Conservation (phyloP, 495 filamentous ascomycete genomes). For the Articulospora tetracladia region DNA sequence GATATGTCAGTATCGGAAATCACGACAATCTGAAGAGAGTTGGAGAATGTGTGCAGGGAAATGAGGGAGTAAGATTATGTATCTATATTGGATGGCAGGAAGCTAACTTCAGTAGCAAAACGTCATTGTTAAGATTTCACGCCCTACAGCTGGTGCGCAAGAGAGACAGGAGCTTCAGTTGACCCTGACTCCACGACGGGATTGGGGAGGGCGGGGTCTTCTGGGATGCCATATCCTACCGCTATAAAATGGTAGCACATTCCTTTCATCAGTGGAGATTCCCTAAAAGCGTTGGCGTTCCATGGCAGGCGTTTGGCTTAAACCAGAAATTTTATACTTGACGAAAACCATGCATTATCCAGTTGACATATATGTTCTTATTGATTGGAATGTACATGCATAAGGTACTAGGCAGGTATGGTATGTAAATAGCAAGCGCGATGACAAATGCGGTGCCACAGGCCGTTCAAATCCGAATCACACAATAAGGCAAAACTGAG, state of each 20-base stretch:
- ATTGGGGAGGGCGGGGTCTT: conserved; percentile 87
- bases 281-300: conserved; percentile 13
- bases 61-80: conserved; percentile 73
- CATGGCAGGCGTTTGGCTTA: conserved; percentile 11
- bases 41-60: conserved; percentile 76
- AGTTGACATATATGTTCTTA: too few species aligned
- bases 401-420: too few species aligned
- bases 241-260: conserved; percentile 34
- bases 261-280: neutral
- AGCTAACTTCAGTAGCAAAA: conserved; percentile 44
- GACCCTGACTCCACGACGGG: conserved; percentile 64
- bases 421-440: too few species aligned
- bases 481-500: too few species aligned
- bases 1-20: conserved; percentile 73
- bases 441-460: too few species aligned
- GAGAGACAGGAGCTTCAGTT: conserved; percentile 56
- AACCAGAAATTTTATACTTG: neutral
- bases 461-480: too few species aligned
- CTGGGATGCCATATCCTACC: conserved; percentile 87
- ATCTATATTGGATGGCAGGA: neutral
- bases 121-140: conserved; percentile 65
- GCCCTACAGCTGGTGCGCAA: conserved; percentile 37
- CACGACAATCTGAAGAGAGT: conserved; percentile 83
- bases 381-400: too few species aligned
- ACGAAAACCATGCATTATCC: neutral